Evolutionary conservation across 2,329 filamentous ascomycete species (phyloP), one percentile per base, ranked within the genome.

Genomic region (Arthroderma sp.): DNA sequence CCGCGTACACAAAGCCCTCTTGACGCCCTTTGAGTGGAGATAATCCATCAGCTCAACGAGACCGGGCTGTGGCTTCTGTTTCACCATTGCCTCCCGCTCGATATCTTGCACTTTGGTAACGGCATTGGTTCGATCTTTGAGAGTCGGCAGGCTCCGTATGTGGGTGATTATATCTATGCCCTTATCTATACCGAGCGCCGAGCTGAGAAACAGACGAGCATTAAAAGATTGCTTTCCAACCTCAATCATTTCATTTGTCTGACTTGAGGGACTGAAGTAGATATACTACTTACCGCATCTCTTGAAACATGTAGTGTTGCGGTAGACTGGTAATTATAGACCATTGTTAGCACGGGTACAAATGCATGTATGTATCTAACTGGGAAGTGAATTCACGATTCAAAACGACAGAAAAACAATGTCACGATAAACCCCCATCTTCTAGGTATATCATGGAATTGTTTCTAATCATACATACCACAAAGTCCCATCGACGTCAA

Each of bases 401-500:
- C 15, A 22, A 22, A 22, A 22, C 15, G 15, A 22, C 15, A 22
- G 15, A 22, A 22, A 22, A 22, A 22, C 15, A 22, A 22, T 22
- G 15, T 22, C 15, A 22, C 15, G 15, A 22, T 22, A 22, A 22
- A 22, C 15, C 15, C 15, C 3, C 15, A 22, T 22, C 2, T 22
- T 22, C 15, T 22, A 22, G 3, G 3, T 22, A 22, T 1, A 22
- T 3, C 15, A 22, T 22, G 15, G 15, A 22, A 22, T 22, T 1
- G 3, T 22, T 22, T 22, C 15, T 3, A 1, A 22, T 22, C 15
- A 22, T 37, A 54, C 80, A 67, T 66, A 93, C 88, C 83, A 95
- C 48, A 96, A 66, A 27, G 89, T 98, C 3, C 89, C 89, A 63
- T 98, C 89, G 50, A 98, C 85, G 66, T 98, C 89, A 64, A 96